Percentiles rank a stretch among this genome's conserved stretches.
Evolutionary conservation across 176 grass and related monocot genomes (phyloP).

Genomic region (Stipa capillata): DNA sequence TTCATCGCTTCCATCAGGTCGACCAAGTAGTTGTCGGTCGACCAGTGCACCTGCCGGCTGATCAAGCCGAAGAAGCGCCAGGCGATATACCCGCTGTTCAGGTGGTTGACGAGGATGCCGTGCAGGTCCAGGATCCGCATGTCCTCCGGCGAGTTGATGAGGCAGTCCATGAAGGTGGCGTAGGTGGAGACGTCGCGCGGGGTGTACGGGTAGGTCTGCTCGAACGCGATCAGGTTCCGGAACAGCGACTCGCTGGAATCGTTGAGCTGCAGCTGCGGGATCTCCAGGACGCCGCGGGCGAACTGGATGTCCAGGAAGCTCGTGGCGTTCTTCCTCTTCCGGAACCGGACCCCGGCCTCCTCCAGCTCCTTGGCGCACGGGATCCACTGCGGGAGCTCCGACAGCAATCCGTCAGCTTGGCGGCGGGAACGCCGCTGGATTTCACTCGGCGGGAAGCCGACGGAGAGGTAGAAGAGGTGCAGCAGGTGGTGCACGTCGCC

Average conservation of each 20-base stretch:
- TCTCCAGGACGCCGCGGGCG: background rate
- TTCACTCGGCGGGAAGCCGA: background rate
- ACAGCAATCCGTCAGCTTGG: background rate
- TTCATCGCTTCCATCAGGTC: background rate
- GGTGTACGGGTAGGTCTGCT: background rate
- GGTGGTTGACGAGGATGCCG: background rate
- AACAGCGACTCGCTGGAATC: conserved; percentile 1
- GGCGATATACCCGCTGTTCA: background rate
- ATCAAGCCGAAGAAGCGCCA: background rate
- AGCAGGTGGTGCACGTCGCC: conserved; percentile 14
- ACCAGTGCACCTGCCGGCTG: background rate
- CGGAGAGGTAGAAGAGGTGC: conserved; percentile 19
- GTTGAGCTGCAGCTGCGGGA: conserved; percentile 3
- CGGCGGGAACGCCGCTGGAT: background rate
- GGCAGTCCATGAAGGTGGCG: background rate
- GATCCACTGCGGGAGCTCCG: background rate
- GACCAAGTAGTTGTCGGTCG: conserved; percentile 1
- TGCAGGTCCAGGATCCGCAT: conserved; percentile 14
- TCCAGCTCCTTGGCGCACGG: background rate
- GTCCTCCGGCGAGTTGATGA: conserved; percentile 13
- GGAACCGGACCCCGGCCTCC: conserved; percentile 9
- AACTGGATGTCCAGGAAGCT: conserved; percentile 26
- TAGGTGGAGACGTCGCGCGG: background rate
- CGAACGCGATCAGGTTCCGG: background rate
- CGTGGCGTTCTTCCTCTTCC: background rate